Percentiles rank a stretch among this genome's conserved stretches.
phyloP scores from a whole-genome alignment of 805 yeast species.

The Maudiozyma turicensis region DNA sequence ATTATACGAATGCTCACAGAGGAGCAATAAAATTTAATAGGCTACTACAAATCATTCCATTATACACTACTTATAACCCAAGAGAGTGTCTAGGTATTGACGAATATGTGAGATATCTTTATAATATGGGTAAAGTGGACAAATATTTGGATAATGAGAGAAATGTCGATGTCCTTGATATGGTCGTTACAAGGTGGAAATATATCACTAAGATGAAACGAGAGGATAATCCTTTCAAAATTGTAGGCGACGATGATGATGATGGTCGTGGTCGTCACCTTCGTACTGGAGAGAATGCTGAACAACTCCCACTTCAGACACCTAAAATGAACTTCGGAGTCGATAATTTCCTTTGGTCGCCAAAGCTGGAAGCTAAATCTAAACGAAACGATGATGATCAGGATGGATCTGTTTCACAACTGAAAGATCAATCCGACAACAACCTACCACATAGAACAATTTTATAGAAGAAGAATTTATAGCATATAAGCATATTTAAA shows the following conservation, averaged over 20 bases:
- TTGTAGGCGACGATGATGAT: background rate
- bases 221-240: background rate
- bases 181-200: constrained; percentile 31
- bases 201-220: constrained; percentile 11
- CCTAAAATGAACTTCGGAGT: constrained; percentile 23
- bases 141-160: constrained; percentile 30
- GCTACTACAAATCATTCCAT: constrained; percentile 57
- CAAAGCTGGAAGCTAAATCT: constrained; percentile 3
- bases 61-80: constrained; percentile 68
- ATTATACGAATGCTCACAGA: constrained; percentile 45
- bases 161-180: constrained; percentile 27
- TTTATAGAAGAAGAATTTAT: background rate
- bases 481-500: no score
- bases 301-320: constrained; percentile 6
- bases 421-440: background rate
- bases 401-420: constrained; percentile 2
- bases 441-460: background rate
- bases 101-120: constrained; percentile 57
- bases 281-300: background rate
- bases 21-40: constrained; percentile 57
- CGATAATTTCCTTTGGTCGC: constrained; percentile 25
- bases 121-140: constrained; percentile 47
- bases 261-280: background rate
- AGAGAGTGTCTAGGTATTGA: constrained; percentile 65
- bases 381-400: background rate